Percentiles rank a stretch among this genome's conserved stretches.
Evolutionary conservation across 2,329 filamentous ascomycete species (phyloP).

Genomic region (Aspergillus viridinutans): DNA sequence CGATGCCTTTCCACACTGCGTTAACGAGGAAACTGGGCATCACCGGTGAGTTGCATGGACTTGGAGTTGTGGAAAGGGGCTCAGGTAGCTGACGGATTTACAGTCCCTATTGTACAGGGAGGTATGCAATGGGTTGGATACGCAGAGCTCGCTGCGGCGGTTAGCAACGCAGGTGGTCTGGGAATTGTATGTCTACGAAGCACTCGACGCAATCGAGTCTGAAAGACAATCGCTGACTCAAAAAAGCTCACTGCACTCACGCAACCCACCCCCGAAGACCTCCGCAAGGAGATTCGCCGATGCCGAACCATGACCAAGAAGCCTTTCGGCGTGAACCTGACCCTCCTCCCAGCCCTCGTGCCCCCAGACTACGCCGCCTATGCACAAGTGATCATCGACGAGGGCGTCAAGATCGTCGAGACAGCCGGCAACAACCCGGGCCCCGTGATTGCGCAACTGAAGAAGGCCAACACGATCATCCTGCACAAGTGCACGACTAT

Average conservation of each 20-base stretch:
- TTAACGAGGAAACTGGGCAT: conserved; percentile 59
- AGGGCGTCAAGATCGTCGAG: conserved; percentile 87
- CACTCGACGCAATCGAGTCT: background rate
- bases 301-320: conserved; percentile 66
- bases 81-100: conserved; percentile 4
- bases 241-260: conserved; percentile 61
- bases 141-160: conserved; percentile 51
- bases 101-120: conserved; percentile 49
- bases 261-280: conserved; percentile 84
- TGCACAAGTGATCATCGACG: conserved; percentile 87
- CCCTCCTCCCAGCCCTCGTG: conserved; percentile 81
- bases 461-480: conserved; percentile 71
- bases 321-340: conserved; percentile 88
- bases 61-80: background rate
- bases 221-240: background rate
- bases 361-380: conserved; percentile 92
- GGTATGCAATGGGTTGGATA: conserved; percentile 56
- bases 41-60: conserved; percentile 28
- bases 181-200: conserved; percentile 43
- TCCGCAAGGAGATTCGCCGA: conserved; percentile 87
- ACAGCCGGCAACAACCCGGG: conserved; percentile 88
- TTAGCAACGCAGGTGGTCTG: conserved; percentile 51
- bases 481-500: conserved; percentile 98
- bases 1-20: conserved; percentile 62
- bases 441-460: conserved; percentile 84